Conservation (phyloP, 2,329 filamentous ascomycete species). For the Clonostachys chloroleuca region DNA sequence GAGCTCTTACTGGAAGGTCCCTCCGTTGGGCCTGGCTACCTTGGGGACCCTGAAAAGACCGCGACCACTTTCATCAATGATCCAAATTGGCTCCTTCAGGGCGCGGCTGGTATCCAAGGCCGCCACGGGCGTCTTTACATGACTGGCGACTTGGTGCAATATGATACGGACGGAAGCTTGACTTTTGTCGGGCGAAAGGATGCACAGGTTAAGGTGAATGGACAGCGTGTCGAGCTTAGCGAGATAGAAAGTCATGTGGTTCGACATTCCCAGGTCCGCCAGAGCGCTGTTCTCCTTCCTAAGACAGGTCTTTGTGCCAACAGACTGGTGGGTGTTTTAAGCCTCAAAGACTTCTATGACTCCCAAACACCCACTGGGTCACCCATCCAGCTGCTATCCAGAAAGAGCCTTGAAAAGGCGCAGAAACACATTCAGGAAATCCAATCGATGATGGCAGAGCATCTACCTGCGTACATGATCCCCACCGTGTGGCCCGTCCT, state of each 20-base stretch:
- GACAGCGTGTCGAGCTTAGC: constrained; percentile 46
- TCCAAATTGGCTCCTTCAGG: background rate
- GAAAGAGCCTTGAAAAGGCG: no score
- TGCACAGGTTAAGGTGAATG: constrained; percentile 53
- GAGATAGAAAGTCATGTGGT: constrained; percentile 35
- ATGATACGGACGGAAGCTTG: constrained; percentile 29
- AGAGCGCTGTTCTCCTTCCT: constrained; percentile 24
- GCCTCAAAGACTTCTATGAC: background rate
- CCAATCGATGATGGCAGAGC: no score
- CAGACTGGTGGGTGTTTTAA: background rate
- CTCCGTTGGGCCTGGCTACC: constrained; percentile 38
- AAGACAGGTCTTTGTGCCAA: constrained; percentile 16
- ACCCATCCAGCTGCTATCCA: no score
- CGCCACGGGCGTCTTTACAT: constrained; percentile 25
- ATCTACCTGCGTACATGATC: constrained; percentile 30
- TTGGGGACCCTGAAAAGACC: constrained; percentile 26
- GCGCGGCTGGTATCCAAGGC: constrained; percentile 3
- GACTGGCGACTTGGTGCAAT: constrained; percentile 40
- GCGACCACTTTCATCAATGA: constrained; percentile 4
- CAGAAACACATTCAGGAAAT: no score
- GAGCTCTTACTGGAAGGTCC: constrained; percentile 19
- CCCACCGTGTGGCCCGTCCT: constrained; percentile 37
- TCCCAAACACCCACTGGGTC: no score
- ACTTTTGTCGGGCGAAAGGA: constrained; percentile 46
- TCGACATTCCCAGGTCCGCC: constrained; percentile 54